phyloP scores from a whole-genome alignment of 2,329 filamentous ascomycete species.

The Neonectria hederae region DNA sequence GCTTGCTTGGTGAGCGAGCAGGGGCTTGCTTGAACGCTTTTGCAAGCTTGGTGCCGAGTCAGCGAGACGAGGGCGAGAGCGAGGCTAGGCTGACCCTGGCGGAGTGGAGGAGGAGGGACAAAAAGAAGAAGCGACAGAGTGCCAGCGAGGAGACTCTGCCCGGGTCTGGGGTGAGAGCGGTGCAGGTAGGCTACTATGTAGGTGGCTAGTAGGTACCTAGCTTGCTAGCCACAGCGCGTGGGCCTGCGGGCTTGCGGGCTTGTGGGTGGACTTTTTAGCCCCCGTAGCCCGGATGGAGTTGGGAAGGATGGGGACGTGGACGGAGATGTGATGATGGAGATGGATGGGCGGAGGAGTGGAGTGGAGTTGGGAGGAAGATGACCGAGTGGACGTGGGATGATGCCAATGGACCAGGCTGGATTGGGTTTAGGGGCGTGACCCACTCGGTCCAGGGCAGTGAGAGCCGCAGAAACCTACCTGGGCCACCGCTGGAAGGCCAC shows the following conservation, averaged over 20 bases:
- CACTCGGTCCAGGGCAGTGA: not conserved
- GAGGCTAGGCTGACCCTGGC: not conserved
- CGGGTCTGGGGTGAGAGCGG: not conserved
- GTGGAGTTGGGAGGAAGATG: slow-evolving; percentile 20
- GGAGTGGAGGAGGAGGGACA: slow-evolving; percentile 11
- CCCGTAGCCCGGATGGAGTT: slow-evolving; percentile 14
- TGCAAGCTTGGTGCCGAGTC: slow-evolving; percentile 4
- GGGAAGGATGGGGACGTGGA: too few relatives aligned
- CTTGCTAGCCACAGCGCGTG: not conserved
- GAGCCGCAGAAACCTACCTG: not conserved
- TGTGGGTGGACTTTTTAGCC: not conserved
- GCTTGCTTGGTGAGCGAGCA: not conserved
- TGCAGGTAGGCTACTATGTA: too few relatives aligned
- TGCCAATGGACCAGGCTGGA: not conserved
- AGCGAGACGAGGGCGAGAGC: not conserved
- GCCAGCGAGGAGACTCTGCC: not conserved
- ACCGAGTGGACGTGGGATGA: slow-evolving; percentile 19
- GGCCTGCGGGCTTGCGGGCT: not conserved
- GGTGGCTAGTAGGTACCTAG: too few relatives aligned
- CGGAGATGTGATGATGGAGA: slow-evolving; percentile 6
- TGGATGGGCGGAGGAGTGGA: slow-evolving; percentile 10
- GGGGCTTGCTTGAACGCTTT: not conserved
- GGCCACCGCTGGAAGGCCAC: not conserved
- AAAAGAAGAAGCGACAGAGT: slow-evolving; percentile 2
- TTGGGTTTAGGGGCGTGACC: not conserved